Evolutionary conservation across 2,329 filamentous ascomycete species (phyloP), one percentile per base, ranked within the genome.

Genomic region (Lecanicillium sp.): DNA sequence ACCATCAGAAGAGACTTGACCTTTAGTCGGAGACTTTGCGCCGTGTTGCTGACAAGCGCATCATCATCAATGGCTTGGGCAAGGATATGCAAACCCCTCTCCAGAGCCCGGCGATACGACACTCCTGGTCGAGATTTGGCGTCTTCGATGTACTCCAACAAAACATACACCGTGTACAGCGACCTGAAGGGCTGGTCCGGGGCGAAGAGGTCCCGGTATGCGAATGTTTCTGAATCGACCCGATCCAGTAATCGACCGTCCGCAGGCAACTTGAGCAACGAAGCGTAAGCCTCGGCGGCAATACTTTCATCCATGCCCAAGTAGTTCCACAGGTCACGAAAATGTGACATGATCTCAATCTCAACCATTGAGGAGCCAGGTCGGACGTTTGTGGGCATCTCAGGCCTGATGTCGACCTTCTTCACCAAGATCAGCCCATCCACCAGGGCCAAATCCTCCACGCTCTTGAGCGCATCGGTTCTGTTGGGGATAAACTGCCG

Each of bases 251-350:
- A 71, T 44, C 76, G 74, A 33, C 78, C 75, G 55, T 88, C 80
- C 1, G 82, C 79, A 1, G 87, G 85, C 48, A 93, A 81, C 15
- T 79, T 77, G 46, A 79, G 69, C 30, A 91, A 71, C 54, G 91
- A 89, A 41, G 78, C 70, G 60, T 84, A 87, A 10, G 90, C 83
- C 71, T 87, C 82, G 59, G 77, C 72, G 6, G 86, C 82, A 35
- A 89, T 69, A 42, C 70, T 73, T 50, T 90, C 83, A 37, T 87
- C 78, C 67, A 90, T 78, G 54, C 82, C 81, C 46, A 97, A 73
- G 58, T 91, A 86, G 36, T 81, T 78, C 75, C 93, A 95, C 20
- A 98, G 68, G 52, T 91, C 83, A 46, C 87, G 78, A 58, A 95
- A 95, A 63, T 94, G 87, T 49, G 82, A 77, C 55, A 93, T 70